Conservation (phyloP, 345 rosid species). For the Arabidopsis thaliana region TAIR10.1 NC_003074.8:22626001-22626500, state of each 20-base stretch:
- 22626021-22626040: neutral
- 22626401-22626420: slow-evolving; percentile 62
- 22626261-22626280: slow-evolving; percentile 12
- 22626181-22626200: slow-evolving; percentile 29
- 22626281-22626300: slow-evolving; percentile 13
- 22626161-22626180: neutral
- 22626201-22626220: slow-evolving; percentile 33
- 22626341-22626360: slow-evolving; percentile 67
- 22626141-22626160: neutral
- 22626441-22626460: slow-evolving; percentile 91
- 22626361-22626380: slow-evolving; percentile 65
- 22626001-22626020: neutral
- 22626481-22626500: slow-evolving; percentile 79
- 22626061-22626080: neutral
- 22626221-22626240: slow-evolving; percentile 10
- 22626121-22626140: neutral
- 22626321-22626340: slow-evolving; percentile 60
- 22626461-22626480: slow-evolving; percentile 92
- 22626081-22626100: neutral
- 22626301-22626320: slow-evolving; percentile 34
- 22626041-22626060: neutral
- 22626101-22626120: neutral
- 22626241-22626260: neutral
- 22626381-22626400: slow-evolving; percentile 65
- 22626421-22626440: slow-evolving; percentile 87